Evolutionary conservation across 2,329 filamentous ascomycete genomes (phyloP).

Genomic region (Helotiales sp.): DNA sequence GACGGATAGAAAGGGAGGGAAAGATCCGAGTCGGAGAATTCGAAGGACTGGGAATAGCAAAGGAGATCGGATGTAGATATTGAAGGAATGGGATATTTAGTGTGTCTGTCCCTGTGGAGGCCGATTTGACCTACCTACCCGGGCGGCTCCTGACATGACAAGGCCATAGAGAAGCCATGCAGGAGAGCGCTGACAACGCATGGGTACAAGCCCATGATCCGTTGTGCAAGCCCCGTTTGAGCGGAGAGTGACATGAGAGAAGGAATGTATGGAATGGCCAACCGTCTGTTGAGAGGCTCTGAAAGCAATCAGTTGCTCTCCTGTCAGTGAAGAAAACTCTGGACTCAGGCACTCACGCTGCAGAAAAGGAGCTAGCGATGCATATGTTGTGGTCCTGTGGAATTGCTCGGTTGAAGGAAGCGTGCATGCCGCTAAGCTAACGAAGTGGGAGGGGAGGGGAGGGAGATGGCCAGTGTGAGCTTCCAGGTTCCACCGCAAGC

Average conservation of each 20-base stretch:
- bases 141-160: conserved; percentile 28
- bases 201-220: conserved; percentile 36
- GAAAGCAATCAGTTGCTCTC: conserved; percentile 38
- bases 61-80: conserved; percentile 42
- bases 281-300: conserved; percentile 26
- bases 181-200: conserved; percentile 42
- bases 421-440: conserved; percentile 31
- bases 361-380: background rate
- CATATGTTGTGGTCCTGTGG: conserved; percentile 12
- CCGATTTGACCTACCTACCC: background rate
- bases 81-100: conserved; percentile 22
- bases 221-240: conserved; percentile 40
- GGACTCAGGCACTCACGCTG: conserved; percentile 5
- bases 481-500: conserved; percentile 36
- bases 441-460: conserved; percentile 14
- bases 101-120: conserved; percentile 26
- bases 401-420: conserved; percentile 12
- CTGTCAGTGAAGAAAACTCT: conserved; percentile 5
- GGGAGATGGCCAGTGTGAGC: conserved; percentile 21
- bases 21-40: conserved; percentile 39
- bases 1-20: conserved; percentile 13
- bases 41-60: conserved; percentile 40
- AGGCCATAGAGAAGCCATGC: conserved; percentile 37
- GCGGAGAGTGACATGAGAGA: conserved; percentile 37
- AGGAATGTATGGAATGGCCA: conserved; percentile 18